phyloP scores from a whole-genome alignment of 2,329 filamentous ascomycete genomes.

The Xylariomycetidae sp. region DNA sequence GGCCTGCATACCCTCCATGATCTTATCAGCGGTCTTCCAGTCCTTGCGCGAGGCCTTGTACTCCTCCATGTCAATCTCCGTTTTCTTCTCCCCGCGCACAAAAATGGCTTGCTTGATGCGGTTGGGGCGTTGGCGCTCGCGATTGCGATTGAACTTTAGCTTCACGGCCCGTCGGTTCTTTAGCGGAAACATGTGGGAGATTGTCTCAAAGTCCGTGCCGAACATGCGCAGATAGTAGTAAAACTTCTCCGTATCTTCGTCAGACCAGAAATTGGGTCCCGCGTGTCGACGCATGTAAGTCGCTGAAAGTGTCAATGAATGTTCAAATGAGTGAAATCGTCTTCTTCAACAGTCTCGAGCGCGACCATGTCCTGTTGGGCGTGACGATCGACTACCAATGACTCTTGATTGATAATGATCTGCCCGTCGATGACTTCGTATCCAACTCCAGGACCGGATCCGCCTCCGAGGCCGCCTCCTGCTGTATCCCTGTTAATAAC shows the following conservation, averaged over 20 bases:
- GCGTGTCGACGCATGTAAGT: constrained; percentile 60
- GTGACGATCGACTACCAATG: constrained; percentile 63
- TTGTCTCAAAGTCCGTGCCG: constrained; percentile 78
- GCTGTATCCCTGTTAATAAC: constrained; percentile 11
- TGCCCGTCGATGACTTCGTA: constrained; percentile 62
- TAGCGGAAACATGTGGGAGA: constrained; percentile 67
- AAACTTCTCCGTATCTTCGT: constrained; percentile 67
- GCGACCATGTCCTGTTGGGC: constrained; percentile 41
- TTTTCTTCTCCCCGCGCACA: constrained; percentile 45
- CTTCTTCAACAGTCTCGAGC: constrained; percentile 63
- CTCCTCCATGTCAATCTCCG: constrained; percentile 54
- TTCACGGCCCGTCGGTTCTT: constrained; percentile 71
- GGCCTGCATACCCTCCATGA: constrained; percentile 45
- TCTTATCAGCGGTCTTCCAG: constrained; percentile 47
- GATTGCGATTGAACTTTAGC: constrained; percentile 74
- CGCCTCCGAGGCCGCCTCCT: constrained; percentile 23
- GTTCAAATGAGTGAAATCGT: constrained; percentile 68
- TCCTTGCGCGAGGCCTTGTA: constrained; percentile 43
- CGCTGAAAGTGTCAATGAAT: too few species aligned
- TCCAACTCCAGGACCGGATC: constrained; percentile 24
- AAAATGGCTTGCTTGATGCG: constrained; percentile 60
- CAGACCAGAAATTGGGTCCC: constrained; percentile 62
- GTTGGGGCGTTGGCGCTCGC: constrained; percentile 61
- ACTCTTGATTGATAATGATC: constrained; percentile 64
- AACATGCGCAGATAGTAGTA: constrained; percentile 71